phyloP scores from a whole-genome alignment of 306 rosid species.

The Rubus idaeus region DNA sequence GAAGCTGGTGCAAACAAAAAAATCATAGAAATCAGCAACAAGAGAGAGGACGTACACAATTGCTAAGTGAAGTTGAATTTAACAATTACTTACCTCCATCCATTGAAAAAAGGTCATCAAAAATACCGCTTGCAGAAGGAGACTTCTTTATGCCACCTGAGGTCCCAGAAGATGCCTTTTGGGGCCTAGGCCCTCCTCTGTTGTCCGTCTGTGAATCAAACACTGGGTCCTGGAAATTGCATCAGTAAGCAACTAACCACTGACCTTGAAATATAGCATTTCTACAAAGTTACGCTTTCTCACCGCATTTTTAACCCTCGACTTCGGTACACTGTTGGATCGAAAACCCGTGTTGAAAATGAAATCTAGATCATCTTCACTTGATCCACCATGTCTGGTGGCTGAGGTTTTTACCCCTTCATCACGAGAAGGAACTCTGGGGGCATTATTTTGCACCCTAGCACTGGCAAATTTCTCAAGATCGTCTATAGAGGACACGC shows the following conservation, averaged over 20 bases:
- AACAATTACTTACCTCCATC: slow-evolving; percentile 63
- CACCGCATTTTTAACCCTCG: slow-evolving; percentile 65
- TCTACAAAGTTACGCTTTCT: slow-evolving; percentile 21
- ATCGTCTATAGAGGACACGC: slow-evolving; percentile 64
- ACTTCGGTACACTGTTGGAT: slow-evolving; percentile 79
- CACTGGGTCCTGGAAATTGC: slow-evolving; percentile 53
- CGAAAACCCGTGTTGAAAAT: slow-evolving; percentile 54
- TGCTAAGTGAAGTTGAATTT: slow-evolving; percentile 13
- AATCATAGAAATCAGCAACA: slow-evolving; percentile 6
- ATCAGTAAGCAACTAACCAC: slow-evolving; percentile 31
- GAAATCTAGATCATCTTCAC: slow-evolving; percentile 60
- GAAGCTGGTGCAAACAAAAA: slow-evolving; percentile 48
- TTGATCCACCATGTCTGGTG: slow-evolving; percentile 36
- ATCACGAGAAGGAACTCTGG: slow-evolving; percentile 29
- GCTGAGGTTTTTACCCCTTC: slow-evolving; percentile 29
- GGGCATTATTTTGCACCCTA: slow-evolving; percentile 38
- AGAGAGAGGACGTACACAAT: not conserved
- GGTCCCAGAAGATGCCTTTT: slow-evolving; percentile 44
- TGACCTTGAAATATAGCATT: slow-evolving; percentile 20
- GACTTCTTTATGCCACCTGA: slow-evolving; percentile 55
- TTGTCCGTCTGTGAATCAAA: slow-evolving; percentile 43
- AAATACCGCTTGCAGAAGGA: slow-evolving; percentile 35
- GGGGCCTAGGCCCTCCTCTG: slow-evolving; percentile 39
- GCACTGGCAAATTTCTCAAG: slow-evolving; percentile 81
- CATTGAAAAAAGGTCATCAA: slow-evolving; percentile 68